These are phyloP conservation scores for Hericium coralloides DNA, from an alignment of 768 basidiomycete genomes.

Conservation along the genomic window DNA sequence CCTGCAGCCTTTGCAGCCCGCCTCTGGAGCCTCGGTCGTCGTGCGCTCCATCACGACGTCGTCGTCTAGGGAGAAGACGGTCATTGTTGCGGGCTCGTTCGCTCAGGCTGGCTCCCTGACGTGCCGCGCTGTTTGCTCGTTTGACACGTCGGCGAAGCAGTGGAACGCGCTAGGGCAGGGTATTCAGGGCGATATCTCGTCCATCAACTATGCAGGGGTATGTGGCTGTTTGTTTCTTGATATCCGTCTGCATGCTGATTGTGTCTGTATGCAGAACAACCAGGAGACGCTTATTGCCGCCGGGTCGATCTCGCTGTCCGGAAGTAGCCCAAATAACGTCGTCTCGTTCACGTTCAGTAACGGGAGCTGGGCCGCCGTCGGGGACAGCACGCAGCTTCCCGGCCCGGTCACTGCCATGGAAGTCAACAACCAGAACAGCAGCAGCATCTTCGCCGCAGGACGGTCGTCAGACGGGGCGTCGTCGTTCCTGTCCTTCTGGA, in stretches of 20 bases:
- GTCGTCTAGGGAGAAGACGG: constrained; percentile 42
- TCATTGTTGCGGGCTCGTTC: constrained; percentile 89
- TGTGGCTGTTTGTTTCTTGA: constrained; percentile 23
- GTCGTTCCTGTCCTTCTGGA: constrained; percentile 78
- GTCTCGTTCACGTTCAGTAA: constrained; percentile 67
- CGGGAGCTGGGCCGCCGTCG: constrained; percentile 64
- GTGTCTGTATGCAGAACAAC: constrained; percentile 36
- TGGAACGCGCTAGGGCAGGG: constrained; percentile 80
- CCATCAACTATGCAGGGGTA: constrained; percentile 78
- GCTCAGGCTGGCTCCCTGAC: constrained; percentile 61
- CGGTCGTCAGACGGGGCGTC: constrained; percentile 53
- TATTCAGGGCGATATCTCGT: constrained; percentile 70
- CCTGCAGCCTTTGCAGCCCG: constrained; percentile 52
- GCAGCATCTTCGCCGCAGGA: constrained; percentile 88
- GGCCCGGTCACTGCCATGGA: constrained; percentile 88
- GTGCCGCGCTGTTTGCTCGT: constrained; percentile 74
- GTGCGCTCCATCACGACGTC: constrained; percentile 68
- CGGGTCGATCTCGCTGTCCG: constrained; percentile 66
- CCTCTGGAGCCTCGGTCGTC: constrained; percentile 43
- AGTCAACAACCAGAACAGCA: constrained; percentile 70
- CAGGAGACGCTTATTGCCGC: constrained; percentile 68
- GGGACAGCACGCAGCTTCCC: constrained; percentile 52
- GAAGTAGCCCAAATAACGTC: constrained; percentile 60
- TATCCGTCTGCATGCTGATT: constrained; percentile 5
- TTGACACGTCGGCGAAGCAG: constrained; percentile 56